Evolutionary conservation across 1,284 basidiomycete species (phyloP).

Genomic region (Ustilago bromivora): DNA sequence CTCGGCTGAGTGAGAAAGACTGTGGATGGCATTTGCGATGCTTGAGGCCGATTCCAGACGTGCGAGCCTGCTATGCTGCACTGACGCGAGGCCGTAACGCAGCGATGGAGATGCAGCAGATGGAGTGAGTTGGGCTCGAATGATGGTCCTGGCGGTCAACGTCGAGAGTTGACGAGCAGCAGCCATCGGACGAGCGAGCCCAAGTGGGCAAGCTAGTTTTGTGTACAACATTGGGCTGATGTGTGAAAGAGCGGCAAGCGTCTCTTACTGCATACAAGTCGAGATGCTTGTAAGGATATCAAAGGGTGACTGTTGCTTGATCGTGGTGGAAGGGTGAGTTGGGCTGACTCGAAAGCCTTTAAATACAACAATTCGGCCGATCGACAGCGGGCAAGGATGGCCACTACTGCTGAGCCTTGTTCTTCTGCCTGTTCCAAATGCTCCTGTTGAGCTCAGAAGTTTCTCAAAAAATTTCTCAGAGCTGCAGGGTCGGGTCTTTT

Average conservation of each 20-base stretch:
- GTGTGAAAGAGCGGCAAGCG: not conserved
- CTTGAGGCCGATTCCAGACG: conserved; percentile 8
- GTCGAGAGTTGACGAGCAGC: conserved; percentile 39
- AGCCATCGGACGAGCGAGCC: conserved; percentile 24
- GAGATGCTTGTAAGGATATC: conserved; percentile 8
- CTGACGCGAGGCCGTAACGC: conserved; percentile 2
- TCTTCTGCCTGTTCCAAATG: not conserved
- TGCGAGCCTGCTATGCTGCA: conserved; percentile 6
- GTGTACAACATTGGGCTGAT: conserved; percentile 37
- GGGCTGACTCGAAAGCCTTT: not conserved
- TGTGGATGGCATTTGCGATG: conserved; percentile 22
- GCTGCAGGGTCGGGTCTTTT: conserved; percentile 27
- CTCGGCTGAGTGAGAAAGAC: conserved; percentile 28
- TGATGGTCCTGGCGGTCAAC: conserved; percentile 18
- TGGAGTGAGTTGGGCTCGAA: conserved; percentile 12
- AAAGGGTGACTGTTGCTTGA: not conserved
- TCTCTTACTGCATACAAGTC: conserved; percentile 4
- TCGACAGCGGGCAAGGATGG: no score
- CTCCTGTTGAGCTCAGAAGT: conserved; percentile 16
- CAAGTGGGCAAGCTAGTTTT: conserved; percentile 31
- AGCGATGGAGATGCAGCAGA: conserved; percentile 1
- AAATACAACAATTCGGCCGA: no score
- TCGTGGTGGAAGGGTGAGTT: not conserved
- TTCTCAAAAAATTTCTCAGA: conserved; percentile 16
- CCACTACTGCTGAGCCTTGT: conserved; percentile 2